Base-by-base conservation (phyloP, 2,329 filamentous ascomycete genomes). In the Aspergillus proliferans region DNA sequence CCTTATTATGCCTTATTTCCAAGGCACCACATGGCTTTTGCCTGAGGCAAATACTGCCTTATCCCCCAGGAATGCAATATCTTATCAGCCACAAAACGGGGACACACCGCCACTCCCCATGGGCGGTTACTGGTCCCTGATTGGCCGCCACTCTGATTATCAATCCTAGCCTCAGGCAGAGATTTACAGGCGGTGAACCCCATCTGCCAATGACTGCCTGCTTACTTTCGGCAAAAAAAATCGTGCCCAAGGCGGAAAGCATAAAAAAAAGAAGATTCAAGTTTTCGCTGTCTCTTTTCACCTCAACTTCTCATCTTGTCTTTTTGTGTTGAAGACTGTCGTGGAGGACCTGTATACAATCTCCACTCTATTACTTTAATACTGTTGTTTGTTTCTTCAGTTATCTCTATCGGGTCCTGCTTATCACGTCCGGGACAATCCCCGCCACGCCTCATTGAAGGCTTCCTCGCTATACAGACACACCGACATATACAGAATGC, bases 401-500 rank as follows among this genome's bases (percentile, higher is more conserved):
- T 40, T 40, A 15, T 40, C 18, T 18, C 10, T 22, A 12, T 21
- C 38, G 18, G 10, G 18, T 40, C 38, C 38, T 40, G 18, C 10
- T 40, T 12, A 12, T 18, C 34, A 38, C 34, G 34, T n/a, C 18
- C n/a, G 34, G 10, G 34, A n/a, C n/a, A 15, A 6, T 38, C 34
- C 34, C n/a, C n/a, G n/a, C 18, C 34, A n/a, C 18, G n/a, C 34
- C 18, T 21, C 18, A 5, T 18, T 36, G 34, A 36, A 36, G n/a
- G 15, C 34, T 18, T 12, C 26, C 26, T 30, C 26, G 26, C 10
- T 30, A 30, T 30, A 28, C 24, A 24, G 2, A 28, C 9, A 28
- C 26, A 28, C 9, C 10, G 4, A 28, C 26, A 28, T 10, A 28
- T 38, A 47, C 51, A 72, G 52, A 65, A 78, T 78, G 75, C 76